Conservation (phyloP, 345 rosid genomes). For the Bruguiera gymnorhiza region DNA sequence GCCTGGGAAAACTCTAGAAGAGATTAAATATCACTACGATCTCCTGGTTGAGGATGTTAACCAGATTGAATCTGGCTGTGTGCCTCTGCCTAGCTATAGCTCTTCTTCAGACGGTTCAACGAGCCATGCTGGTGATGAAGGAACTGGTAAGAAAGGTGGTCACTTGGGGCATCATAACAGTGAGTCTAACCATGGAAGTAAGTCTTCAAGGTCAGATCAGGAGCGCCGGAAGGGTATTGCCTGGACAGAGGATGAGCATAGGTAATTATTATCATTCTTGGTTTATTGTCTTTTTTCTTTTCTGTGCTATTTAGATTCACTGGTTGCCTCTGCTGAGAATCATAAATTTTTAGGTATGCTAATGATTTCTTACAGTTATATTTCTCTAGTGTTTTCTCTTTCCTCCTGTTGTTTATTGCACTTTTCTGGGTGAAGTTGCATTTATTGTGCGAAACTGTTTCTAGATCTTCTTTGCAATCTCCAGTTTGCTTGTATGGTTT, state of each 20-base stretch:
- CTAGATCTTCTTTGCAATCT: neutral
- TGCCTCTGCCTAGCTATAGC: conserved; percentile 70
- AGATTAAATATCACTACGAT: conserved; percentile 75
- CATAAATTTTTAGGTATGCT: neutral
- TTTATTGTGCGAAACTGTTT: neutral
- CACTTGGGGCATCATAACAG: conserved; percentile 46
- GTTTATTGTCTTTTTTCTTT: neutral
- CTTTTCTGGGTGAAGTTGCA: neutral
- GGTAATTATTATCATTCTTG: conserved; percentile 7
- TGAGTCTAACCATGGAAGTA: conserved; percentile 70
- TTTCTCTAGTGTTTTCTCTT: neutral
- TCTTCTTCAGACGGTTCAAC: conserved; percentile 58
- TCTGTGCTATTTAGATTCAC: neutral
- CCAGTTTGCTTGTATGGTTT: neutral
- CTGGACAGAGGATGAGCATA: conserved; percentile 94
- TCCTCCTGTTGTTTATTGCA: neutral
- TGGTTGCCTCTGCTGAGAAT: neutral
- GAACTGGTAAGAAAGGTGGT: conserved; percentile 62
- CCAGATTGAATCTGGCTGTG: conserved; percentile 82
- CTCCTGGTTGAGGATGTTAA: conserved; percentile 73
- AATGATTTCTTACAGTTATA: neutral
- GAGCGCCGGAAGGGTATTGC: conserved; percentile 98
- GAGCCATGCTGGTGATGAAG: conserved; percentile 66
- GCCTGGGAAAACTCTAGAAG: conserved; percentile 73
- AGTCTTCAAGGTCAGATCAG: conserved; percentile 82